A percentile compares a stretch with the other conserved stretches of the same genome.
Conservation (phyloP, 2,329 filamentous ascomycete species). For the Hypoxylon sp. region DNA sequence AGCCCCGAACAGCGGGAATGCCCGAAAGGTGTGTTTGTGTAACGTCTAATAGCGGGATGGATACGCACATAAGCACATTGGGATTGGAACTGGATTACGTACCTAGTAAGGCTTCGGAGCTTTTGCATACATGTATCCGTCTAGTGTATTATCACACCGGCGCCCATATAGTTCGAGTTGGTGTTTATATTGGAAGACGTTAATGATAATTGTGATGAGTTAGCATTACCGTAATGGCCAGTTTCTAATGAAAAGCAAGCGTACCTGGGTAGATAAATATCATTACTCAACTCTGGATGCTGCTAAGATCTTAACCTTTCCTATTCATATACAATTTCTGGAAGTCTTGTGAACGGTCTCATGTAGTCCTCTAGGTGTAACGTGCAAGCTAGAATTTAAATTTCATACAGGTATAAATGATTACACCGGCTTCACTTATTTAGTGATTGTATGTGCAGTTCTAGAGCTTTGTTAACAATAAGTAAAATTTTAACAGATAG, state of each 20-base stretch:
- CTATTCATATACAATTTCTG: conserved; percentile 3
- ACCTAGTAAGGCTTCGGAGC: conserved; percentile 1
- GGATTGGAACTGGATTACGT: no score
- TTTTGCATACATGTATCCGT: background rate
- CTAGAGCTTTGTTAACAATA: conserved; percentile 10
- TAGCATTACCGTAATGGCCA: no score
- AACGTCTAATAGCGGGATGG: conserved; percentile 14
- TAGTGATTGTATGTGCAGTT: conserved; percentile 3
- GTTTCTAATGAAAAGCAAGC: no score
- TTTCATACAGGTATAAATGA: background rate
- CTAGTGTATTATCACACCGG: background rate
- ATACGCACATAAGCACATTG: conserved; percentile 15
- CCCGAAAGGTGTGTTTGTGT: conserved; percentile 13
- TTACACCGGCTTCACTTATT: conserved; percentile 1
- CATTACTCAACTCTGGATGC: no score
- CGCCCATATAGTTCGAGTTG: background rate
- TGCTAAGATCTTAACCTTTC: no score
- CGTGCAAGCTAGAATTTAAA: conserved; percentile 14
- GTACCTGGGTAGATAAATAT: no score
- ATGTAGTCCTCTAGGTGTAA: conserved; percentile 4
- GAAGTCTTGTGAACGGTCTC: conserved; percentile 1
- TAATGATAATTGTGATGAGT: no score
- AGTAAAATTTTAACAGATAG: conserved; percentile 6
- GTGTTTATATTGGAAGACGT: no score
- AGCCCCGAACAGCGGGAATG: conserved; percentile 32